Base-by-base conservation (phyloP, 2,329 filamentous ascomycete species). In the Xylaria hypoxylon region DNA sequence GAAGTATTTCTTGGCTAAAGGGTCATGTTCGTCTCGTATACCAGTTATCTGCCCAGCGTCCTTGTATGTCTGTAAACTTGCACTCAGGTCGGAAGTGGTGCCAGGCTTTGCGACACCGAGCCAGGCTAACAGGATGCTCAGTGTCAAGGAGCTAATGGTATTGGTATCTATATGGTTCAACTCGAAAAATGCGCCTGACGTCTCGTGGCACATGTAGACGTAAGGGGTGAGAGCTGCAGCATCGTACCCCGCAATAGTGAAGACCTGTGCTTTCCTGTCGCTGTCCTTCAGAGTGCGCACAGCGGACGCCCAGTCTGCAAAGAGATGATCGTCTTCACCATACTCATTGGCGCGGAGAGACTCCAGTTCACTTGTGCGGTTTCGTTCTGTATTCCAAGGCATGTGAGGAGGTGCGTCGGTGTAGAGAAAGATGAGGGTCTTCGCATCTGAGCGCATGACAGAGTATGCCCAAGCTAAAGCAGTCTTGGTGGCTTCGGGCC, bases 341-440 rank as follows among this genome's bases (percentile, higher is more conserved):
- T 24, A n/a, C 10, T 11, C 5, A 15, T 19, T 3, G 13, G 33
- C 28, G 5, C 33, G 15, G 13, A 53, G 51, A 13, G 5, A 31
- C 19, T 53, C 17, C 51, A 40, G 19, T 40, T 53, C 51, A n/a
- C 11, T 17, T 2, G 10, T 53, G 13, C 19, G 33, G 33, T 38
- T 53, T 26, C 0, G 5, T 3, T 70, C 3, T n/a, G 26, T 31
- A 28, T 73, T 71, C 60, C 73, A 71, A 56, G 75, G 69, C 68
- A 77, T 77, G 71, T 85, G 42, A 11, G 42, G 83, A 40, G 82
- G 79, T 13, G 82, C 82, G 75, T 86, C 83, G 0, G 83, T 79
- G 65, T 83, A 86, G 19, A 84, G 73, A 4, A 86, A 69, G 51
- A 85, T 78, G n/a, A 86, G 73, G 0, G 84, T 86, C 17, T 80